A percentile compares a stretch with the other conserved stretches of the same genome.
Conservation (phyloP, 441 rosid genomes). For the Breynia disticha region DNA sequence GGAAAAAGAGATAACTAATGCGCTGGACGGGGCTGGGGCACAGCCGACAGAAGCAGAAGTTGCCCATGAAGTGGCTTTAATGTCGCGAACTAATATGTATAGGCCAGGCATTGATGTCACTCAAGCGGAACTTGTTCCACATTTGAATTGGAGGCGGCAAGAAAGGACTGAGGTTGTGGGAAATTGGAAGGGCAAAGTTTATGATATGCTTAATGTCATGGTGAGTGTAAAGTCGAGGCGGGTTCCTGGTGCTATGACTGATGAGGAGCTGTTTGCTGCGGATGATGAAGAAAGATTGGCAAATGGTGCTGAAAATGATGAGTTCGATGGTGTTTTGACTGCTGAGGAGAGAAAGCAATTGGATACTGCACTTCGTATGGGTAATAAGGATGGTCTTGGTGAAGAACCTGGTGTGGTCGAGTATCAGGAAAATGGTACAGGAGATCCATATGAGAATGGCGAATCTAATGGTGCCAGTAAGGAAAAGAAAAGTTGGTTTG, state of each 20-base stretch:
- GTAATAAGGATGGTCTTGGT: slow-evolving; percentile 48
- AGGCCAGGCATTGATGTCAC: slow-evolving; percentile 99
- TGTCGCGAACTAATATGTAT: slow-evolving; percentile 98
- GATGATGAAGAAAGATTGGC: slow-evolving; percentile 61
- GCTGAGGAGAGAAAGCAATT: slow-evolving; percentile 82
- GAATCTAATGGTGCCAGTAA: slow-evolving; percentile 50
- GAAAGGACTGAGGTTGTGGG: slow-evolving; percentile 94
- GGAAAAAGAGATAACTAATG: slow-evolving; percentile 93
- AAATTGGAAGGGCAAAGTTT: slow-evolving; percentile 90
- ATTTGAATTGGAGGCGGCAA: slow-evolving; percentile 92
- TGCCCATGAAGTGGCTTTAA: slow-evolving; percentile 84
- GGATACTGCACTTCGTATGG: slow-evolving; percentile 66
- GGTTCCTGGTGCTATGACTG: slow-evolving; percentile 99
- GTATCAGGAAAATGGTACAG: slow-evolving; percentile 51
- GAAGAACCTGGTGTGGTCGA: slow-evolving; percentile 49
- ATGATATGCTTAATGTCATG: slow-evolving; percentile 96
- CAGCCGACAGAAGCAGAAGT: slow-evolving; percentile 94
- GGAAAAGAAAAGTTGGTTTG: slow-evolving; percentile 95
- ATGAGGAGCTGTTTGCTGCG: slow-evolving; percentile 85
- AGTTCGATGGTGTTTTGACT: slow-evolving; percentile 73
- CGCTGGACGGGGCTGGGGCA: slow-evolving; percentile 95
- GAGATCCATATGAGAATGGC: slow-evolving; percentile 42
- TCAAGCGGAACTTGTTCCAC: slow-evolving; percentile 89
- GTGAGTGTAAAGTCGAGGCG: slow-evolving; percentile 96
- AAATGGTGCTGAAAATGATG: slow-evolving; percentile 53